A percentile compares a stretch with the other conserved stretches of the same genome.
phyloP scores from a whole-genome alignment of 176 grass and related monocot genomes.

The Aegilops bicornis region DNA sequence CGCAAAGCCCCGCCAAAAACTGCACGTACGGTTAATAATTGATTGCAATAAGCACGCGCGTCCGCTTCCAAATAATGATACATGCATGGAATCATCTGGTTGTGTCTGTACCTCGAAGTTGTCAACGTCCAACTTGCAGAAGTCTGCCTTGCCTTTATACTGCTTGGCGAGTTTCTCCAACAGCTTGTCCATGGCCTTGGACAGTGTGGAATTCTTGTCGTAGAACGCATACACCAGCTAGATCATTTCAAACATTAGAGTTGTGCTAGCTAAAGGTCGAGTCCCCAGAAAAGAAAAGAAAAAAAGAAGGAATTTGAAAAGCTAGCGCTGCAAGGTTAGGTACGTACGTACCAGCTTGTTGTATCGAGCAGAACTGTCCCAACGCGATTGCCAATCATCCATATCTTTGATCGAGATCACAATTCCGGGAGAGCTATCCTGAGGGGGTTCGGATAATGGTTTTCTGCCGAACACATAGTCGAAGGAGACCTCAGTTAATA shows the following conservation, averaged over 20 bases:
- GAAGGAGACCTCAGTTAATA: neutral
- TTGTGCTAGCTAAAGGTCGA: neutral
- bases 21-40: neutral
- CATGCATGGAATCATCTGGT: too few relatives aligned
- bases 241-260: neutral
- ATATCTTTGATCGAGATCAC: neutral
- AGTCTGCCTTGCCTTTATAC: neutral
- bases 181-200: neutral
- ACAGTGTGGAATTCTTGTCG: neutral
- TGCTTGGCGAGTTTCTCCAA: neutral
- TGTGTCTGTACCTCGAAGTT: slow-evolving; percentile 7
- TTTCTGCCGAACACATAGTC: neutral
- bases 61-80: neutral
- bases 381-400: neutral
- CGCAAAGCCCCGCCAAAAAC: slow-evolving; percentile 15
- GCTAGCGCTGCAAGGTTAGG: neutral
- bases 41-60: too few relatives aligned
- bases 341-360: neutral
- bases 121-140: neutral
- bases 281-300: neutral
- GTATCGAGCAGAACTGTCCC: neutral
- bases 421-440: neutral
- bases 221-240: neutral
- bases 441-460: neutral
- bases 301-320: neutral